Percentiles rank a stretch among this genome's conserved stretches.
phyloP scores from a whole-genome alignment of 768 basidiomycete species.

The Naganishia onofrii region DNA sequence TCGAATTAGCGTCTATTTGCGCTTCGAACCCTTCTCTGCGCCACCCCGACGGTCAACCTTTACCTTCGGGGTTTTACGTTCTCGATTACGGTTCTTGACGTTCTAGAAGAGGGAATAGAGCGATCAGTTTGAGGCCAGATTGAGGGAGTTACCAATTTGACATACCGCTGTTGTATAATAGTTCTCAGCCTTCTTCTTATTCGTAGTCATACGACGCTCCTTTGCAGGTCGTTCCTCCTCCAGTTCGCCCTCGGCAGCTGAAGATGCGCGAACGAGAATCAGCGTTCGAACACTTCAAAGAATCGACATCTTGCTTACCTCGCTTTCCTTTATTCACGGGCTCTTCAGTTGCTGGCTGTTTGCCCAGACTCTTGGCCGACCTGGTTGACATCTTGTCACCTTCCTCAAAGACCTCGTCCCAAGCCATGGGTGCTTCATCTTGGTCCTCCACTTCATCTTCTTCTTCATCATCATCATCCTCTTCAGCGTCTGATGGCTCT shows the following conservation, averaged over 20 bases:
- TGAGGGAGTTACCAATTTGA: neutral
- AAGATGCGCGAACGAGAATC: neutral
- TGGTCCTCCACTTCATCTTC: constrained; percentile 30
- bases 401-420: constrained; percentile 40
- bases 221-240: constrained; percentile 55
- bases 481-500: constrained; percentile 47
- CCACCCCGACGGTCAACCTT: constrained; percentile 20
- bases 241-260: constrained; percentile 55
- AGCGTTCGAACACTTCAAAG: neutral
- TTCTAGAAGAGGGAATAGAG: constrained; percentile 31
- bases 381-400: constrained; percentile 41
- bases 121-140: neutral
- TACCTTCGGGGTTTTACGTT: constrained; percentile 44
- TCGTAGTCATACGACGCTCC: constrained; percentile 89
- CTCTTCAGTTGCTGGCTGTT: constrained; percentile 25
- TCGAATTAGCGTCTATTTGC: neutral
- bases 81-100: constrained; percentile 52
- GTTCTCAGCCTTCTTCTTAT: constrained; percentile 89
- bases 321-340: constrained; percentile 41
- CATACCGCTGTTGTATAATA: constrained; percentile 68
- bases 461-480: constrained; percentile 35
- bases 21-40: constrained; percentile 19
- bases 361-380: constrained; percentile 15
- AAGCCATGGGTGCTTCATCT: constrained; percentile 22
- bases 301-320: constrained; percentile 27